Conservation (phyloP, 768 basidiomycete genomes). For the Amanita rimosa region DNA sequence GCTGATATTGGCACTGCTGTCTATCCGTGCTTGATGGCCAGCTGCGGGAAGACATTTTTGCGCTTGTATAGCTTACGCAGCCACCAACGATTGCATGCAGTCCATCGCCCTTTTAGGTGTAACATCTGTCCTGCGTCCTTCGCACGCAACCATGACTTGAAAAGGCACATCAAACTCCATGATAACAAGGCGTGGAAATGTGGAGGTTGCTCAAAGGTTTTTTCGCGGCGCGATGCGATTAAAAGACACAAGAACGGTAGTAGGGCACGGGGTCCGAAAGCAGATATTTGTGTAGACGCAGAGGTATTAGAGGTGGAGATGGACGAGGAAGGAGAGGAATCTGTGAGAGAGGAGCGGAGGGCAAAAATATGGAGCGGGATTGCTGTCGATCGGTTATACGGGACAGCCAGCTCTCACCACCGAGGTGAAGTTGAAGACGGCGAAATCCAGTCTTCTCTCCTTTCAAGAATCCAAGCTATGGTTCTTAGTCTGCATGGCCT, state of each 20-base stretch:
- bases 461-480: conserved; percentile 37
- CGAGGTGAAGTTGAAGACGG: conserved; percentile 42
- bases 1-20: conserved; percentile 62
- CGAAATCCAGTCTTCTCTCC: conserved; percentile 38
- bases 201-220: conserved; percentile 60
- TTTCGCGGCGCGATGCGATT: conserved; percentile 70
- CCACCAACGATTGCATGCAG: conserved; percentile 58
- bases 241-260: conserved; percentile 64
- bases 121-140: conserved; percentile 61
- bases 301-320: conserved; percentile 52
- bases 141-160: conserved; percentile 69
- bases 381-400: conserved; percentile 28
- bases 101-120: conserved; percentile 58
- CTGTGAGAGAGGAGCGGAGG: conserved; percentile 46
- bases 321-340: conserved; percentile 29
- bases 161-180: conserved; percentile 65
- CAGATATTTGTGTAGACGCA: conserved; percentile 41
- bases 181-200: conserved; percentile 68
- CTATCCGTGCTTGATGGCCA: conserved; percentile 61
- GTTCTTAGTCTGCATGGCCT: conserved; percentile 44
- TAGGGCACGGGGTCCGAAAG: conserved; percentile 37
- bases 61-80: conserved; percentile 59
- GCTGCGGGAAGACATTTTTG: conserved; percentile 60
- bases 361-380: conserved; percentile 57
- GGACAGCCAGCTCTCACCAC: conserved; percentile 12